Evolutionary conservation across 352 stramenopile genomes (phyloP), one percentile per base, ranked within the genome.

Genomic region (Globisporangium yorkense): DNA sequence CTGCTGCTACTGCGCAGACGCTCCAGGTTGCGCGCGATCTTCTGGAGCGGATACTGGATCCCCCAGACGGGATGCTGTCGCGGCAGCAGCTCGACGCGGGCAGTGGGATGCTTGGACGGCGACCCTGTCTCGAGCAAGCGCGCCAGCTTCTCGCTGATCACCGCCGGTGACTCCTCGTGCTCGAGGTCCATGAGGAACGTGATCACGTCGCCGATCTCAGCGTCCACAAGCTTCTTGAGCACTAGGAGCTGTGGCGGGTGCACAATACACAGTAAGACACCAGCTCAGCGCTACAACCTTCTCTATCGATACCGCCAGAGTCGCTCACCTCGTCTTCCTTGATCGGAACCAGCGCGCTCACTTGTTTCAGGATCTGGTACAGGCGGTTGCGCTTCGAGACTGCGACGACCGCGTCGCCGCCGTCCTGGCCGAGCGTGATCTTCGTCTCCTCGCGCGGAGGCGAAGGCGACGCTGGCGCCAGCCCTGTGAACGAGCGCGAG

Each of bases 191-290:
- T 33, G 2, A 91, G 62, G 52, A 87, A 76, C 27, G 66, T 65
- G 46, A 91, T 89, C 18, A 91, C 75, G 31, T 91, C 81, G 31
- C 81, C 78, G 9, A 88, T 70, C 52, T 91, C 78, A 10, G 78
- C 71, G 43, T 91, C 81, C 5, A 91, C 75, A 2, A 89, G 68
- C 39, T 86, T 88, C 62, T 91, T 91, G 0, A 91, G 68, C 7
- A 84, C 33, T 27, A 83, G 50, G 4, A 91, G 65, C 79, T 88
- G 57, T 18, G 2, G 45, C 20, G 12, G 4, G 29, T 44, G 7
- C 7, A 31, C 21, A 18, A 13, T 18, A 39, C 16, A 24, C 0
- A 21, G 12, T 10, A 33, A 3, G 18, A 18, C 5, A 18, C 1
- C 31, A 0, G 3, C 15, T 61, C 20, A 49, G 48, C 18, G 10